Base-by-base conservation (phyloP, 2,329 filamentous ascomycete genomes). In the Domatiomyces globalis region DNA sequence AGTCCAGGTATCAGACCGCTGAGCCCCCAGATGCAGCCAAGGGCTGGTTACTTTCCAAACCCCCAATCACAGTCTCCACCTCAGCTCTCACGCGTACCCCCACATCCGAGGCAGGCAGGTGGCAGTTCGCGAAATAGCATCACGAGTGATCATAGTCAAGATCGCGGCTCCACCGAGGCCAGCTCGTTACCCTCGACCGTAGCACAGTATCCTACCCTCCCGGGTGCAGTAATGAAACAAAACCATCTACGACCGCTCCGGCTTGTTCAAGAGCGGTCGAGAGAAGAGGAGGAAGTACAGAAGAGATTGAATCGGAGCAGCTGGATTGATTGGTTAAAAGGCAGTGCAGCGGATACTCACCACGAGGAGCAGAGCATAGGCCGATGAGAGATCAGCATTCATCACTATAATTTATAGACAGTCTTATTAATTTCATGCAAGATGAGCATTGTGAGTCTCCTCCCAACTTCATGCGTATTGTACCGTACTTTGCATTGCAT, bases 171-270 rank as follows among this genome's bases (percentile, higher is more conserved):
- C 22, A 71, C 70, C 2, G 67, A 68, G 43, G 72, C 68, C 1
- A 79, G 75, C 59, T 81, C 78, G 62, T 51, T 27, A 52, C 22
- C 22, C 22, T 25, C 22, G 22, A 25, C 3, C 22, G 22, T 25
- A 25, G 6, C 22, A 25, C 52, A 12, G 49, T 54, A 45, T 50
- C 51, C 25, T 62, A 83, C 81, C 53, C 84, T 87, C 53, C 83
- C 81, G 33, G 77, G 73, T 8, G 80, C 76, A n/a, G 73, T 77
- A 8, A 73, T 73, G 63, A 78, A 75, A 19, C 76, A 77, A 59
- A 83, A 82, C 62, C 92, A 92, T 68, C 81, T 94, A 53, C 78
- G 89, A 36, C 90, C 90, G 5, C 72, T 98, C 58, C 78, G 90
- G 15, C 75, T 98, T 27, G 88, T 96, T 46, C 85, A 92, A 68